phyloP scores from a whole-genome alignment of 2,329 filamentous ascomycete genomes.

The Claviceps africana region DNA sequence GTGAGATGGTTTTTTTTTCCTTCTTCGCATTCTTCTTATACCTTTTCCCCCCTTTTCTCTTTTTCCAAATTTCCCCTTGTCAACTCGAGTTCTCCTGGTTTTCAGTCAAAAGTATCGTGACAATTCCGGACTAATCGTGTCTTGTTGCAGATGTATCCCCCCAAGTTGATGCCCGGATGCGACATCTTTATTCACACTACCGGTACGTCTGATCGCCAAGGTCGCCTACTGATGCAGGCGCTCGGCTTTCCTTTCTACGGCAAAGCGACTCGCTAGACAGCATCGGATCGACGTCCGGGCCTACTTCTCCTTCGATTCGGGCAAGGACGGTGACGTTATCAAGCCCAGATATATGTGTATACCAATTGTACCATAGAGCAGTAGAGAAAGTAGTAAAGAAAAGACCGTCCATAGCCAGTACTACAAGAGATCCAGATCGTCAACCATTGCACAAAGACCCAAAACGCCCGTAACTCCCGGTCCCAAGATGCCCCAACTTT shows the following conservation, averaged over 20 bases:
- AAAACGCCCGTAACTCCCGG: constrained; percentile 20
- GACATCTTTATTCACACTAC: constrained; percentile 75
- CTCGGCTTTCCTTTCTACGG: constrained; percentile 58
- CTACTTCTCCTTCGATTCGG: background rate
- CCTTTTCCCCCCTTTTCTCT: too few species aligned
- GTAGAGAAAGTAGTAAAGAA: background rate
- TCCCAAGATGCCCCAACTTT: constrained; percentile 9
- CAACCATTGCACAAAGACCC: constrained; percentile 4
- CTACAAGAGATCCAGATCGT: background rate
- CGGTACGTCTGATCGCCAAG: constrained; percentile 74
- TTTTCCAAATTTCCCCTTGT: background rate
- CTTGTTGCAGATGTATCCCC: constrained; percentile 38
- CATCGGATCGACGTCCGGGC: background rate
- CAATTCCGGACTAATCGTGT: background rate
- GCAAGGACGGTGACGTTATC: background rate
- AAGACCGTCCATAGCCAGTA: background rate
- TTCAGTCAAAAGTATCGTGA: background rate
- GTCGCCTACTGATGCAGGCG: constrained; percentile 49
- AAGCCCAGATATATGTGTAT: constrained; percentile 19
- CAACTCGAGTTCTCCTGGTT: too few species aligned
- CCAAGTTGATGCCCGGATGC: constrained; percentile 69
- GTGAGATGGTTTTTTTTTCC: constrained; percentile 37
- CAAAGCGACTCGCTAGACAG: constrained; percentile 36
- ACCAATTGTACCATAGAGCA: constrained; percentile 19
- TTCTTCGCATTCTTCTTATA: background rate